phyloP scores from a whole-genome alignment of 768 basidiomycete genomes.

The Tricholoma furcatifolium region DNA sequence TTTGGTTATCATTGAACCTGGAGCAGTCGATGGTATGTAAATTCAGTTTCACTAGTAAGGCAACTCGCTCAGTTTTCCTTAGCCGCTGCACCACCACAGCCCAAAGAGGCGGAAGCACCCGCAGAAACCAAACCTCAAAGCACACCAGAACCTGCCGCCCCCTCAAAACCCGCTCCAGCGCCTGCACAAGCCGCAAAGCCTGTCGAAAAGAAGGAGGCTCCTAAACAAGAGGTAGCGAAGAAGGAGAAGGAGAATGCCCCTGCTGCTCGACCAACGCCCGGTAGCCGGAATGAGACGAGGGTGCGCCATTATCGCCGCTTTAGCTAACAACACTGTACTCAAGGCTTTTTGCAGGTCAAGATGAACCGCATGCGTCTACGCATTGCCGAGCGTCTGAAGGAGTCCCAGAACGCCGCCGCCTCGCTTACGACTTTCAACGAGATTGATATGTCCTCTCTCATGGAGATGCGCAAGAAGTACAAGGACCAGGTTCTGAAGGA shows the following conservation, averaged over 20 bases:
- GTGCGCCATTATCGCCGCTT: conserved; percentile 37
- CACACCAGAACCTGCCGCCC: conserved; percentile 42
- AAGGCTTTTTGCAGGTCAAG: conserved; percentile 65
- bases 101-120: conserved; percentile 30
- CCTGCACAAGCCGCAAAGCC: conserved; percentile 32
- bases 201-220: conserved; percentile 33
- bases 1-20: conserved; percentile 86
- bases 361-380: conserved; percentile 99
- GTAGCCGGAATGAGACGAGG: conserved; percentile 79
- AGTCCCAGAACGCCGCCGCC: conserved; percentile 96
- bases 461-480: conserved; percentile 91
- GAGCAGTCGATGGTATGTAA: conserved; percentile 55
- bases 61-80: not conserved
- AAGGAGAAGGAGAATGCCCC: conserved; percentile 31
- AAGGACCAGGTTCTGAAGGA: conserved; percentile 90
- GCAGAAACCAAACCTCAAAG: conserved; percentile 37
- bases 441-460: conserved; percentile 96
- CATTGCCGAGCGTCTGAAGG: conserved; percentile 96
- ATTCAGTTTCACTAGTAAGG: not conserved
- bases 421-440: conserved; percentile 99
- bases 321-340: not conserved
- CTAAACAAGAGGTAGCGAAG: conserved; percentile 29
- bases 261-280: conserved; percentile 32
- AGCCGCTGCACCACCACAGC: conserved; percentile 30
- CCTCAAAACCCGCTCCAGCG: conserved; percentile 44